phyloP scores from a whole-genome alignment of 805 yeast genomes.

The Cyberlindnera euphorbiae region DNA sequence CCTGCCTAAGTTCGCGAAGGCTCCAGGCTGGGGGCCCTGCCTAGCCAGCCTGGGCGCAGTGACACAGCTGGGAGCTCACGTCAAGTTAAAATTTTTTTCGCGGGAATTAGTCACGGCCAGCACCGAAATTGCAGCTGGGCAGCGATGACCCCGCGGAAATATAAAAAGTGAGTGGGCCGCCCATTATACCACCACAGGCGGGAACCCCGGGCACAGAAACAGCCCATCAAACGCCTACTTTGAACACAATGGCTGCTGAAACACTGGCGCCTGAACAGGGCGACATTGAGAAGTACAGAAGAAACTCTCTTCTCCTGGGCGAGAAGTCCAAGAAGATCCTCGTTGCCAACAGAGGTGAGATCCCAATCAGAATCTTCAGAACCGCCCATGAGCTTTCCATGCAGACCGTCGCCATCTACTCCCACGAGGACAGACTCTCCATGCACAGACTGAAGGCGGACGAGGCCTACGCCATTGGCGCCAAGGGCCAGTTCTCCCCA shows the following conservation, averaged over 20 bases:
- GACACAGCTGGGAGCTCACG: constrained; percentile 1
- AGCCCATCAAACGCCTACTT: too few species aligned
- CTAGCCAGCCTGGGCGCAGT: neutral
- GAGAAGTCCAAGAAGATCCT: constrained; percentile 49
- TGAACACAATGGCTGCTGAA: constrained; percentile 4
- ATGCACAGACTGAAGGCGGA: constrained; percentile 95
- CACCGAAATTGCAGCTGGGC: too few species aligned
- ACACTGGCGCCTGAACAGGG: constrained; percentile 20
- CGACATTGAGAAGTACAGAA: constrained; percentile 32
- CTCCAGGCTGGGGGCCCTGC: neutral
- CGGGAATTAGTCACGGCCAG: neutral
- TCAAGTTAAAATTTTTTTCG: too few species aligned
- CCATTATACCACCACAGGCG: too few species aligned
- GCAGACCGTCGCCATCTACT: constrained; percentile 95
- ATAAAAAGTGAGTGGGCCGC: neutral
- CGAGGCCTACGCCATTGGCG: constrained; percentile 89
- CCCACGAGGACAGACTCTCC: constrained; percentile 91
- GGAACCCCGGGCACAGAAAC: too few species aligned
- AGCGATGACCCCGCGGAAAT: too few species aligned
- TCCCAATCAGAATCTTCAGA: constrained; percentile 85
- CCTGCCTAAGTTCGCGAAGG: neutral
- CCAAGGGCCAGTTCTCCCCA: constrained; percentile 84
- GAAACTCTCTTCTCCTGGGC: constrained; percentile 37
- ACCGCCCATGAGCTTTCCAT: constrained; percentile 96
- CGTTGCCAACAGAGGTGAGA: constrained; percentile 84